These are phyloP conservation scores for Xylariaceae sp. DNA, from an alignment of 2,329 filamentous ascomycete genomes.

Conservation along the genomic window DNA sequence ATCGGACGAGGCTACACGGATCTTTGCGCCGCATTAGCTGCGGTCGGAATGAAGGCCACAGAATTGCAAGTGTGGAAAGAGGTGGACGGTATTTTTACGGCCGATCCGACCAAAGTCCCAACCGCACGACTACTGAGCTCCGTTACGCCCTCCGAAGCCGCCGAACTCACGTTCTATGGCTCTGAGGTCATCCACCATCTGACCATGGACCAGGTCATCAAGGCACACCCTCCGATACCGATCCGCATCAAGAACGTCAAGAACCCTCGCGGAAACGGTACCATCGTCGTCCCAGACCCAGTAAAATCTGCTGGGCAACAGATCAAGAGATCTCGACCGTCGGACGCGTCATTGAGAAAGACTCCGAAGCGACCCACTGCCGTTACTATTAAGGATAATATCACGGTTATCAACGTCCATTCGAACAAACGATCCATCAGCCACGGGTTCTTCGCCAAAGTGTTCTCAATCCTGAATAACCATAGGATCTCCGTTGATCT, in stretches of 20 bases:
- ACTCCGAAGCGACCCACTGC: slow-evolving; percentile 77
- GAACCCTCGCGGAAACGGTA: slow-evolving; percentile 76
- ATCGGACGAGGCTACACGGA: slow-evolving; percentile 97
- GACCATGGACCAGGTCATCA: slow-evolving; percentile 95
- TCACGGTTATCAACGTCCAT: slow-evolving; percentile 96
- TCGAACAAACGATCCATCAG: slow-evolving; percentile 95
- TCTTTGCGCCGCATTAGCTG: slow-evolving; percentile 86
- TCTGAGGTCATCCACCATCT: slow-evolving; percentile 98
- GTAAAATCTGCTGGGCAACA: slow-evolving; percentile 53
- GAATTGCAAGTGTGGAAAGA: slow-evolving; percentile 99
- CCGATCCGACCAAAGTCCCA: slow-evolving; percentile 81
- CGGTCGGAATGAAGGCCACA: slow-evolving; percentile 80
- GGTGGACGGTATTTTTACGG: slow-evolving; percentile 88
- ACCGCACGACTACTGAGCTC: slow-evolving; percentile 85
- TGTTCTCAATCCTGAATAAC: slow-evolving; percentile 87
- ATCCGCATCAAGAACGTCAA: slow-evolving; percentile 93
- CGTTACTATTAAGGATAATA: slow-evolving; percentile 96
- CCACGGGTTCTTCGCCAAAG: slow-evolving; percentile 91
- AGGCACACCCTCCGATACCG: slow-evolving; percentile 73
- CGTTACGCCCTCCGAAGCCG: slow-evolving; percentile 92
- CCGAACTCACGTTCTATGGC: slow-evolving; percentile 90
- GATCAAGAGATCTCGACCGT: slow-evolving; percentile 52
- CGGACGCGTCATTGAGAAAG: slow-evolving; percentile 47
- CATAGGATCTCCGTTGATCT: slow-evolving; percentile 89
- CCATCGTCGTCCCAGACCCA: slow-evolving; percentile 77